Evolutionary conservation across 2,329 filamentous ascomycete species (phyloP), one percentile per base, ranked within the genome.

Genomic region (Furcasterigmium sp.): DNA sequence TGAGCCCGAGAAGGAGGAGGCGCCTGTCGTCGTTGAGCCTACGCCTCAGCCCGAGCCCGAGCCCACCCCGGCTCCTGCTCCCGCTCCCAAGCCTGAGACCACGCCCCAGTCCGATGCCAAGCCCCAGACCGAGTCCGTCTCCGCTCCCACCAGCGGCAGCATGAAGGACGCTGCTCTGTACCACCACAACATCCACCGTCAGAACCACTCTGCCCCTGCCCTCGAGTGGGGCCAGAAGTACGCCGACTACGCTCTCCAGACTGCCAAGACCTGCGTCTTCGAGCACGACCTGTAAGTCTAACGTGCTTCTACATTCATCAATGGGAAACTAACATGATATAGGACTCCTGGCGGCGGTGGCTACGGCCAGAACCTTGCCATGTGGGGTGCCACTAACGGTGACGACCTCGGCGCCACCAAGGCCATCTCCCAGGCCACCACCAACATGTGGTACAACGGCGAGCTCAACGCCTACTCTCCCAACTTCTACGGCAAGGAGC

Each of bases 341-440:
- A 81, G 76, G 54, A 61, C 69, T 20, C 69, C 76, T 37, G 78
- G 78, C 49, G 73, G 69, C 40, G 80, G 80, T 43, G 73, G 76
- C 36, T 94, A 93, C 59, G 93, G 93, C 50, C 93, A 98, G 71
- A 98, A 97, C 76, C 84, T 97, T 46, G 91, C 87, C 58, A 82
- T 84, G 53, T 74, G 63, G 59, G 75, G 67, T 38, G 64, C 63
- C 39, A 62, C 64, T 21, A 54, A 57, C 19, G 47, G 44, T n/a
- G 51, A 63, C 47, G 49, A 58, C 48, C 73, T 83, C 52, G 73
- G 78, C 47, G 57, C 64, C 3, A 61, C 68, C n/a, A 65, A 63
- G 47, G 76, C 82, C 37, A 72, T 87, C 49, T 79, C 80, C 42
- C 72, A 76, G 50, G 81, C 85, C 53, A 82, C 91, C 59, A 87